phyloP scores from a whole-genome alignment of 495 filamentous ascomycete genomes.

The Bacidia rubella region DNA sequence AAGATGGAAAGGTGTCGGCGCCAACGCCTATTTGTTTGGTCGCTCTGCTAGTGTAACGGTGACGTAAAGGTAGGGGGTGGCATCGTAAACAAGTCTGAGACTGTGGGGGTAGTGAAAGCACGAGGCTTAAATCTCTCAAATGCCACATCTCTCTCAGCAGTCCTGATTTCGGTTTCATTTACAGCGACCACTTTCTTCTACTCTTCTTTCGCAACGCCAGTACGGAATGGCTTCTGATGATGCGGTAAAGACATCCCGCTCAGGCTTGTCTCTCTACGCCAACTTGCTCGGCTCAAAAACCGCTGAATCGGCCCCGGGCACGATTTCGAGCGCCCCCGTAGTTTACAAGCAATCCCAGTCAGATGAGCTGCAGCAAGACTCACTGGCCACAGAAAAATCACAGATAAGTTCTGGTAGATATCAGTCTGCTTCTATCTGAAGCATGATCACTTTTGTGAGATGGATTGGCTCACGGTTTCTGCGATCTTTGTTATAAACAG shows the following conservation, averaged over 20 bases:
- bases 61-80: no score
- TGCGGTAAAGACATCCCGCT: conserved; percentile 11
- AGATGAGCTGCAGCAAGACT: conserved; percentile 36
- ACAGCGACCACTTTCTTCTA: no score
- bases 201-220: no score
- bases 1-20: no score
- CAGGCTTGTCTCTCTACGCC: conserved; percentile 47
- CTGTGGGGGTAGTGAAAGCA: no score
- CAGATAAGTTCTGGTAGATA: conserved; percentile 60
- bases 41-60: no score
- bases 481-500: conserved; percentile 29
- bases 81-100: no score
- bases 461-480: conserved; percentile 36
- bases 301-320: conserved; percentile 35
- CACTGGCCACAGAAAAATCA: conserved; percentile 53
- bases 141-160: no score
- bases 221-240: conserved; percentile 1
- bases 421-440: conserved; percentile 21
- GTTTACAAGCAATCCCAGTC: conserved; percentile 49
- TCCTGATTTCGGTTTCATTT: no score
- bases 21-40: no score
- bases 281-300: conserved; percentile 45
- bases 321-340: conserved; percentile 69
- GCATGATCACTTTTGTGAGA: conserved; percentile 17
- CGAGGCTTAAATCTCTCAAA: no score